phyloP scores from a whole-genome alignment of 176 grass and related monocot genomes.

The Coix lacrymajobi region DNA sequence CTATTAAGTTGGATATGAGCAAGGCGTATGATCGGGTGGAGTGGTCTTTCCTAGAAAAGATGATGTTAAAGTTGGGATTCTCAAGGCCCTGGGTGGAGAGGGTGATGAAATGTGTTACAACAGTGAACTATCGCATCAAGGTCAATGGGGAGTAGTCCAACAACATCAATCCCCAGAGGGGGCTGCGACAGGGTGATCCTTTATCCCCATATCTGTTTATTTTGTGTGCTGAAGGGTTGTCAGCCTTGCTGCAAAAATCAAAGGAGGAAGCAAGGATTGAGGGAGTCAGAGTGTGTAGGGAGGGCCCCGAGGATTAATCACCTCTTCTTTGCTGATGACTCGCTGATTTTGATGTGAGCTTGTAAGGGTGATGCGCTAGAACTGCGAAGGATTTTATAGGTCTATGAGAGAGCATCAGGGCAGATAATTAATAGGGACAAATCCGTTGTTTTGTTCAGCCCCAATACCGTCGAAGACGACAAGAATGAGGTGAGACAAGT shows the following conservation, averaged over 20 bases:
- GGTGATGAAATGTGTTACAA: neutral
- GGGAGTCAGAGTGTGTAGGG: neutral
- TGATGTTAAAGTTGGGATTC: too few relatives aligned
- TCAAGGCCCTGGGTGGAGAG: too few relatives aligned
- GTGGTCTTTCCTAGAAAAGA: too few relatives aligned
- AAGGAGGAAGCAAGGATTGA: neutral
- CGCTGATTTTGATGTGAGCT: neutral
- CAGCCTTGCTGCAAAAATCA: neutral
- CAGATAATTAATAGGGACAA: neutral
- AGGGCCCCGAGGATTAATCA: neutral
- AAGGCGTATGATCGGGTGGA: too few relatives aligned
- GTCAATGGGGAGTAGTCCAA: too few relatives aligned
- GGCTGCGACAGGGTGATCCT: neutral
- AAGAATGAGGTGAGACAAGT: too few relatives aligned
- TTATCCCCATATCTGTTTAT: neutral
- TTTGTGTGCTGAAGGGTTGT: neutral
- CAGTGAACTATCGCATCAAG: neutral
- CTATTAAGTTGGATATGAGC: too few relatives aligned
- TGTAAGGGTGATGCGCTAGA: accelerated
- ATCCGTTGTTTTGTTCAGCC: too few relatives aligned
- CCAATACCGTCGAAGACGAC: too few relatives aligned
- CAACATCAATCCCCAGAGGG: neutral
- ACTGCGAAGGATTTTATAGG: neutral
- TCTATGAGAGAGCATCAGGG: neutral
- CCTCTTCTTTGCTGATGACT: neutral